phyloP scores from a whole-genome alignment of 345 rosid species.

The Eucalyptus marginata region DNA sequence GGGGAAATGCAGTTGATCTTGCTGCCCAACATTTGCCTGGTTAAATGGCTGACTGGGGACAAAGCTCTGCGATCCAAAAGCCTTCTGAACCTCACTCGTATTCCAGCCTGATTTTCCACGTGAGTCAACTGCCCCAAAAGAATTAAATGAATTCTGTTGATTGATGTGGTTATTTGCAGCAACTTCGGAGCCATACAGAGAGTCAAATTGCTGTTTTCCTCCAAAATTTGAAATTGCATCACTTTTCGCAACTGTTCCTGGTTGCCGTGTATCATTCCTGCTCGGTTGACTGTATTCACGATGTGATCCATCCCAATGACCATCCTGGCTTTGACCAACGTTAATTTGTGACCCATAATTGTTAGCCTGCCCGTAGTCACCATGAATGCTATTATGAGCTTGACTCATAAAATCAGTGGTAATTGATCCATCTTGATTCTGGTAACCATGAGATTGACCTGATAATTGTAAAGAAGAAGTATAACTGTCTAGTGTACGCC shows the following conservation, averaged over 20 bases:
- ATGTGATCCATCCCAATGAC: constrained; percentile 40
- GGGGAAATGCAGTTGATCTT: constrained; percentile 32
- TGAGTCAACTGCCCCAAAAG: constrained; percentile 11
- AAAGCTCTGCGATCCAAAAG: constrained; percentile 30
- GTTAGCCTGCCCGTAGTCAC: constrained; percentile 26
- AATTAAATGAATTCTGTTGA: constrained; percentile 20
- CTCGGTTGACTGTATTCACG: constrained; percentile 25
- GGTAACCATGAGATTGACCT: constrained; percentile 33
- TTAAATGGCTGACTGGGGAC: constrained; percentile 31
- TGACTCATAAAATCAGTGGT: constrained; percentile 10
- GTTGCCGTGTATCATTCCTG: constrained; percentile 30
- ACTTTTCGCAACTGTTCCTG: constrained; percentile 21
- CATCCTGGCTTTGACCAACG: constrained; percentile 24
- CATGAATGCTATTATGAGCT: constrained; percentile 16
- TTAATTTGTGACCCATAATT: constrained; percentile 25
- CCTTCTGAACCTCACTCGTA: constrained; percentile 37
- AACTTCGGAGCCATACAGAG: constrained; percentile 22
- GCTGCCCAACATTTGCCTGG: constrained; percentile 33
- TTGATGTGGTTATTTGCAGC: constrained; percentile 22
- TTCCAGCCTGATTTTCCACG: constrained; percentile 18
- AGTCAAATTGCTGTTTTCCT: constrained; percentile 36
- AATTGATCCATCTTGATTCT: constrained; percentile 45
- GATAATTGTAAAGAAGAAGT: constrained; percentile 36
- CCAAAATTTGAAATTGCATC: constrained; percentile 18
- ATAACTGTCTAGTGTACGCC: constrained; percentile 65